Evolutionary conservation across 2,329 filamentous ascomycete species (phyloP).

Genomic region (Aspergillus ruber): DNA sequence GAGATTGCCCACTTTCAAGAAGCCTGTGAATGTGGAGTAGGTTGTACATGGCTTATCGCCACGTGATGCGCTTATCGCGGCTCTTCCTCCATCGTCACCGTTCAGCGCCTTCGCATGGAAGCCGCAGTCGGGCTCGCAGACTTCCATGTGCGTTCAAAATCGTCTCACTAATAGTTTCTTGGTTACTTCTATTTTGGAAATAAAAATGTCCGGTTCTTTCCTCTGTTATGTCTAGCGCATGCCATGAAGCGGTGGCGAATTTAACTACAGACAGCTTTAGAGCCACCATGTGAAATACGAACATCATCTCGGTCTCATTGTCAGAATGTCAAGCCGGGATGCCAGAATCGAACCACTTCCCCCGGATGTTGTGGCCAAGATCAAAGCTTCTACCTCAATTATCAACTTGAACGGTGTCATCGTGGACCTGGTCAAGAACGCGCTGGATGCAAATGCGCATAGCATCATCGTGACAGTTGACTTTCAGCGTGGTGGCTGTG

Average conservation of each 20-base stretch:
- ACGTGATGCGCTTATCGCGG: neutral
- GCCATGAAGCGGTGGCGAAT: neutral
- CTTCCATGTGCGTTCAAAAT: neutral
- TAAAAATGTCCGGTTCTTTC: neutral
- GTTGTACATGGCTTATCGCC: neutral
- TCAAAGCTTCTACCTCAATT: constrained; percentile 78
- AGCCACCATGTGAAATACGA: neutral
- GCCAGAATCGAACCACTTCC: constrained; percentile 61
- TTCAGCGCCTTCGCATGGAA: neutral
- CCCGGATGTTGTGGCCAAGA: constrained; percentile 63
- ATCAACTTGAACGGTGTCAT: constrained; percentile 66
- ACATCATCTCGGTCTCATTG: neutral
- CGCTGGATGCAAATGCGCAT: constrained; percentile 69
- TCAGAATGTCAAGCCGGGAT: constrained; percentile 19
- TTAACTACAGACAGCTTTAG: neutral
- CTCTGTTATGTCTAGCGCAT: neutral
- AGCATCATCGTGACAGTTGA: constrained; percentile 67
- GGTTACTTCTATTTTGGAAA: neutral
- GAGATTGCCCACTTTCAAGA: too few species aligned
- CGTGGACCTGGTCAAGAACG: constrained; percentile 70
- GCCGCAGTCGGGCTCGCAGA: neutral
- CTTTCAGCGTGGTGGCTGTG: constrained; percentile 67
- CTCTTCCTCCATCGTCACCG: neutral
- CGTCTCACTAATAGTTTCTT: neutral
- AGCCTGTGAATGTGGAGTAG: neutral